These are phyloP conservation scores for Rhodotorula taiwanensis DNA, from an alignment of 768 basidiomycete genomes.

Conservation along the genomic window DNA sequence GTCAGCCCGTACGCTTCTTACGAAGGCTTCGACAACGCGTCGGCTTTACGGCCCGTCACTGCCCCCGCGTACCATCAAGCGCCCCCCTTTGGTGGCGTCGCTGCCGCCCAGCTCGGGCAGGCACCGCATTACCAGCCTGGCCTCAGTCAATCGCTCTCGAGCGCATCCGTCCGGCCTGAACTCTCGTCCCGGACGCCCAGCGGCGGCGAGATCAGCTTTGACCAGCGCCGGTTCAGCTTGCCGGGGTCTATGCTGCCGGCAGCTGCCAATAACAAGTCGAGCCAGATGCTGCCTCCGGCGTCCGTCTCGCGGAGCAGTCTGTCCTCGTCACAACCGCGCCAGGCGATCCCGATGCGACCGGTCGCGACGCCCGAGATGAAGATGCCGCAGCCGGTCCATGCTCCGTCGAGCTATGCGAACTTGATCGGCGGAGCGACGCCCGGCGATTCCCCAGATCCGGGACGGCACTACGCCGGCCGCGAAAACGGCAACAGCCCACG, in stretches of 20 bases:
- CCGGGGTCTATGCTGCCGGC: neutral
- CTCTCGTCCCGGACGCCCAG: neutral
- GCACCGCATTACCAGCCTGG: neutral
- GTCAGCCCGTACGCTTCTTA: no score
- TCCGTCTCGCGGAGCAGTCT: constrained; percentile 1
- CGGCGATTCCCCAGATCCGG: neutral
- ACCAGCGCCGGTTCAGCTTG: constrained; percentile 9
- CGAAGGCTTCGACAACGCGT: neutral
- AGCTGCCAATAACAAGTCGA: neutral
- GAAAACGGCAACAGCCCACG: no score
- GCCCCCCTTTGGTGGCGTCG: no score
- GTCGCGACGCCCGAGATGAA: constrained; percentile 15
- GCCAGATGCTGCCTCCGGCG: neutral
- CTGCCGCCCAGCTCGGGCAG: no score
- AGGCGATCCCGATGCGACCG: neutral
- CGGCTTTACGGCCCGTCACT: no score
- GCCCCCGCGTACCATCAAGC: no score
- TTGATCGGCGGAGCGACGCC: neutral
- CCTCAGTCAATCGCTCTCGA: no score
- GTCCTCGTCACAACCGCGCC: neutral
- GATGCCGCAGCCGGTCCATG: constrained; percentile 27
- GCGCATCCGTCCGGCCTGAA: neutral
- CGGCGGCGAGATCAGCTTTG: no score
- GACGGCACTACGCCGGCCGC: neutral
- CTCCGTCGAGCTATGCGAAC: neutral